Evolutionary conservation across 2,329 filamentous ascomycete species (phyloP).

Genomic region (Dothidotthia symphoricarpi): DNA sequence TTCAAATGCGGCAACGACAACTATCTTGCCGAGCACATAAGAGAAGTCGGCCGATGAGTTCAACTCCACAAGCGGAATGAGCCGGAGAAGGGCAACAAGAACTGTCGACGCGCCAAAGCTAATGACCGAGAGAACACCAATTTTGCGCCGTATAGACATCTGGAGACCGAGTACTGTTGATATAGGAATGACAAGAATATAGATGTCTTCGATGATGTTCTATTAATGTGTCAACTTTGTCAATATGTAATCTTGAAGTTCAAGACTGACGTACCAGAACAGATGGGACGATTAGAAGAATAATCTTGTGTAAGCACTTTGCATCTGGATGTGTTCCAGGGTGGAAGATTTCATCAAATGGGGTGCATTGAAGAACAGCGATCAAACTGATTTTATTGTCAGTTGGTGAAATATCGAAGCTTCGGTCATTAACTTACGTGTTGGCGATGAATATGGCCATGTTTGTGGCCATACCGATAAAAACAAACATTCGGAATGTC

Average conservation of each 20-base stretch:
- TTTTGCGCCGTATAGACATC: conserved; percentile 19
- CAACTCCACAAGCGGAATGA: conserved; percentile 23
- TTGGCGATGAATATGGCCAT: conserved; percentile 24
- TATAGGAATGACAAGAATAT: conserved; percentile 24
- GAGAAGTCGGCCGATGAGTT: conserved; percentile 25
- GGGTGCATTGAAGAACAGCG: conserved; percentile 33
- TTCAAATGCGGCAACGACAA: conserved; percentile 34
- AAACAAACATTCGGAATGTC: conserved; percentile 25
- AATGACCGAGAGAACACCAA: conserved; percentile 25
- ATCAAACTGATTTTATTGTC: conserved; percentile 13
- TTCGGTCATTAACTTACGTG: conserved; percentile 10
- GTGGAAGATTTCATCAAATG: conserved; percentile 31
- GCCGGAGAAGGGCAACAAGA: conserved; percentile 17
- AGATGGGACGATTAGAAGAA: conserved; percentile 30
- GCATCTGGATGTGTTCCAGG: conserved; percentile 23
- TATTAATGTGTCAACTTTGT: conserved; percentile 1
- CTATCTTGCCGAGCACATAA: conserved; percentile 33
- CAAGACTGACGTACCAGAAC: conserved; percentile 12
- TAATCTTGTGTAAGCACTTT: conserved; percentile 25
- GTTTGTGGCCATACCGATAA: conserved; percentile 27
- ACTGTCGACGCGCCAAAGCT: conserved; percentile 32
- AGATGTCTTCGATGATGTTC: conserved; percentile 21
- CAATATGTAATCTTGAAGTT: not conserved
- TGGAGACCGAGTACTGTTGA: conserved; percentile 18
- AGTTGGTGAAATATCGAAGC: not conserved